Conservation (phyloP, 2,329 filamentous ascomycete genomes). For the Xylaria sp. region DNA sequence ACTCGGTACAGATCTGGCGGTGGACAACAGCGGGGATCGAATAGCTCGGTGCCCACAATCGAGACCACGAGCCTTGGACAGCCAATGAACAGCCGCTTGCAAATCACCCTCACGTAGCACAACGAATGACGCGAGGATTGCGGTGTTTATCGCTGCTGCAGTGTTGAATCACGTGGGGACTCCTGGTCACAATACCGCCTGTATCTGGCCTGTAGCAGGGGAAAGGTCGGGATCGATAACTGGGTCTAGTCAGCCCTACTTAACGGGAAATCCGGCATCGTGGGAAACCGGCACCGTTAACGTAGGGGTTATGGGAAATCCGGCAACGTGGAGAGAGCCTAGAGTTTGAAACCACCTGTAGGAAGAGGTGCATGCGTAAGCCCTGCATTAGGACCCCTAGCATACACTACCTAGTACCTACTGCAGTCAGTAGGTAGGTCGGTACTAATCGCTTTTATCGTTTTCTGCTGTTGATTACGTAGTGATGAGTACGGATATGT, state of each 20-base stretch:
- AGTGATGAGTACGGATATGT: background rate
- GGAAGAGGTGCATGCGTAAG: background rate
- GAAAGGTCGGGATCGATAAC: slow-evolving; percentile 12
- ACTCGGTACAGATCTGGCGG: background rate
- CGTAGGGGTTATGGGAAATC: slow-evolving; percentile 1
- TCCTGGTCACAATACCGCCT: background rate
- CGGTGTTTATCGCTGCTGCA: background rate
- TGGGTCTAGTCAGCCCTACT: slow-evolving; percentile 39
- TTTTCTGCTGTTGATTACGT: background rate
- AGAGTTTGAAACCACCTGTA: background rate
- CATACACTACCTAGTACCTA: too few species aligned
- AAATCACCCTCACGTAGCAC: slow-evolving; percentile 11
- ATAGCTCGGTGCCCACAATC: slow-evolving; percentile 8
- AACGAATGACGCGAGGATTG: slow-evolving; percentile 25
- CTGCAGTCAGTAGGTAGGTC: background rate
- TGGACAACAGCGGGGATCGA: slow-evolving; percentile 9
- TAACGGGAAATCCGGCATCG: slow-evolving; percentile 31
- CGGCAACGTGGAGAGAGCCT: slow-evolving; percentile 15
- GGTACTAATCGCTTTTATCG: background rate
- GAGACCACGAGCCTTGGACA: background rate
- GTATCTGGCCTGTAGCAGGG: background rate
- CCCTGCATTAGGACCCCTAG: background rate
- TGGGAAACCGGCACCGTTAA: slow-evolving; percentile 26
- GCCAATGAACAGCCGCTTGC: slow-evolving; percentile 26
- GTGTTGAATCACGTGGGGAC: slow-evolving; percentile 3